Base-by-base conservation (phyloP, 768 basidiomycete genomes). In the Clitopilus passeckerianus region DNA sequence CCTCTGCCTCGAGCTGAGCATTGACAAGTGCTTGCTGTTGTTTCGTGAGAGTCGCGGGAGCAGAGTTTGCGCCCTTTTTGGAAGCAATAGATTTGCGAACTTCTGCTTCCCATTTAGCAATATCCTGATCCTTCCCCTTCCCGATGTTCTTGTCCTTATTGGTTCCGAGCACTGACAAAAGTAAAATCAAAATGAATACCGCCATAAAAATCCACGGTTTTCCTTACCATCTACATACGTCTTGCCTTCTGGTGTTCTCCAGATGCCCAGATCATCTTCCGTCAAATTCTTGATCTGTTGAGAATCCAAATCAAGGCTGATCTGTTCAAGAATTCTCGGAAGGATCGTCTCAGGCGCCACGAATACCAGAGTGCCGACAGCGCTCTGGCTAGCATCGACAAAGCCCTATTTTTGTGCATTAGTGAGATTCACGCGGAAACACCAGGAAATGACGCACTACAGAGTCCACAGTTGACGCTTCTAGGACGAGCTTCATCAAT, bases 101-200 rank as follows among this genome's bases (percentile, higher is more conserved):
- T 61, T 99, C 95, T 24, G 87, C 89, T 61, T 99, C 97, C 96
- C 96, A 99, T 67, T 92, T 89, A 16, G 92, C 89, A 14, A 96
- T 90, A 34, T 92, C 93, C 5, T 90, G 85, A 59, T 87, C 90
- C 65, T 97, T 98, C 14, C 93, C 91, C 69, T 95, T 96, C 63
- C 74, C 80, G 3, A 73, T 72, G 69, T 75, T 53, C 4, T 81
- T 77, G 0, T 76, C 78, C 65, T 89, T 89, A 58, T 82, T 83
- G 1, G 79, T 73, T 9, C 86, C 76, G 14, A 95, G 74, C 1
- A 91, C 91, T 92, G 64, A 5, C 37, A n/a, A 41, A 58, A 27
- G 33, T 20, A 27, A 8, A 52, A 41, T 41, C 37, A 37, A 5
- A 6, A 33, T 20, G 20, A 4, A 6, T 60, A 0, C 15, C 5